Percentiles rank a stretch among this genome's conserved stretches.
Evolutionary conservation across 192 early-diverging fungal genomes (phyloP).

Genomic region (Coemansia sp.): DNA sequence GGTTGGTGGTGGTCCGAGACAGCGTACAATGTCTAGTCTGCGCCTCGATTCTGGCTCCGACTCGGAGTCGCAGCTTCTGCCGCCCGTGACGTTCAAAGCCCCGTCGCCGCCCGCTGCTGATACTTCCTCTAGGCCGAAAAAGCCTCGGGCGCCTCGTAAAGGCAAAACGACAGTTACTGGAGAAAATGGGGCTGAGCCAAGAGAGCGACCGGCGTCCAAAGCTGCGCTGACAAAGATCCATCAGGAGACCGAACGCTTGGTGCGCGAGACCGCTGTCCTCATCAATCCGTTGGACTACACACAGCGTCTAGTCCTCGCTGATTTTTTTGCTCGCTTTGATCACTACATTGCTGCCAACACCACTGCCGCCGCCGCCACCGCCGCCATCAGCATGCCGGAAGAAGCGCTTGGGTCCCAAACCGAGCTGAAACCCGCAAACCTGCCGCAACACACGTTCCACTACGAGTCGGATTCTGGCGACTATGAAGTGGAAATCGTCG

Average conservation of each 20-base stretch:
- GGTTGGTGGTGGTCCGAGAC: background rate
- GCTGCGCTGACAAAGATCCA: slow-evolving; percentile 36
- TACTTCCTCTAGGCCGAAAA: background rate
- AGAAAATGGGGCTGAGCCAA: background rate
- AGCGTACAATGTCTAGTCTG: slow-evolving; percentile 5
- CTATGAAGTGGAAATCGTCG: slow-evolving; percentile 35
- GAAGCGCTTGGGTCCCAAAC: background rate
- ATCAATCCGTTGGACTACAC: slow-evolving; percentile 46
- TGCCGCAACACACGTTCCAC: background rate
- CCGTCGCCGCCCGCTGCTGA: background rate
- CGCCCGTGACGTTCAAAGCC: no score
- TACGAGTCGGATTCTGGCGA: slow-evolving; percentile 31
- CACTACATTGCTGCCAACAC: no score
- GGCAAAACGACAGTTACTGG: background rate
- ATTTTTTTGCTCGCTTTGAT: slow-evolving; percentile 34
- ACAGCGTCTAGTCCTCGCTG: slow-evolving; percentile 12
- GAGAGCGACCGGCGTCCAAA: slow-evolving; percentile 36
- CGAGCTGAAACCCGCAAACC: background rate
- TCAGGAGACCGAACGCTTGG: slow-evolving; percentile 46
- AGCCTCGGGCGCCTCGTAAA: background rate
- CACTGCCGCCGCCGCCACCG: slow-evolving; percentile 4
- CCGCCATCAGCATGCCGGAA: background rate
- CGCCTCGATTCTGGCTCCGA: slow-evolving; percentile 27
- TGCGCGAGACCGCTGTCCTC: slow-evolving; percentile 43
- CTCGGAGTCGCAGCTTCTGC: slow-evolving; percentile 5